A percentile compares a stretch with the other conserved stretches of the same genome.
phyloP scores from a whole-genome alignment of 2,329 filamentous ascomycete genomes.

The Aureobasidium sp. region DNA sequence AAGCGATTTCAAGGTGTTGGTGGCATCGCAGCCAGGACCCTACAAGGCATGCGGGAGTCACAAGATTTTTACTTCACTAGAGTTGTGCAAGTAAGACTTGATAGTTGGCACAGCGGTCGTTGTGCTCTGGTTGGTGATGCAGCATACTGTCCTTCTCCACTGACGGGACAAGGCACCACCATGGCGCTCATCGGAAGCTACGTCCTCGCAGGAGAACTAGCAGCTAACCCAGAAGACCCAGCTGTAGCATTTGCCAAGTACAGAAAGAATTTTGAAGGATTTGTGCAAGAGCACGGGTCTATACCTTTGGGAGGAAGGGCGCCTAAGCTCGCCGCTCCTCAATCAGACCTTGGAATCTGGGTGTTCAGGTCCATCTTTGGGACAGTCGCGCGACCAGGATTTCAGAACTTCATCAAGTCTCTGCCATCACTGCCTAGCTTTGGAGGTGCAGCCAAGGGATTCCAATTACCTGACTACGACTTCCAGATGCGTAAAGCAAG shows the following conservation, averaged over 20 bases:
- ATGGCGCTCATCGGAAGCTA: conserved; percentile 35
- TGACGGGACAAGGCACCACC: conserved; percentile 29
- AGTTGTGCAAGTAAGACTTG: conserved; percentile 34
- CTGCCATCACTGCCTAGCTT: conserved; percentile 1
- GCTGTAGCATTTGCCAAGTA: conserved; percentile 22
- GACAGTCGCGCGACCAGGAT: conserved; percentile 16
- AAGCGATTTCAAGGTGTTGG: conserved; percentile 14
- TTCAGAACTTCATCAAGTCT: conserved; percentile 4
- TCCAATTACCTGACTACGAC: neutral
- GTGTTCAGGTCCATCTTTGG: conserved; percentile 21
- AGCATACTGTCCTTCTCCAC: conserved; percentile 31
- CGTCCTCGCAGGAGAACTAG: conserved; percentile 33
- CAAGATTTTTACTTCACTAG: conserved; percentile 42
- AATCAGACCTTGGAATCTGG: conserved; percentile 22
- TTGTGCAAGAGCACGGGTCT: conserved; percentile 22
- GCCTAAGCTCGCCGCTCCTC: conserved; percentile 21
- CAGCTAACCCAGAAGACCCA: conserved; percentile 19
- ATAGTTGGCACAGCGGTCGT: conserved; percentile 30
- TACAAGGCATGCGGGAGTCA: conserved; percentile 34
- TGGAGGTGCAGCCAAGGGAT: neutral
- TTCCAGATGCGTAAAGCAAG: neutral
- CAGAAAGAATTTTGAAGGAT: conserved; percentile 20
- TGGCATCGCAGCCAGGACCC: conserved; percentile 19
- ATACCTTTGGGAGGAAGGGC: conserved; percentile 26
- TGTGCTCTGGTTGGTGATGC: conserved; percentile 35